Evolutionary conservation across 352 stramenopile species (phyloP).

Genomic region (Pythium guiyangense): DNA sequence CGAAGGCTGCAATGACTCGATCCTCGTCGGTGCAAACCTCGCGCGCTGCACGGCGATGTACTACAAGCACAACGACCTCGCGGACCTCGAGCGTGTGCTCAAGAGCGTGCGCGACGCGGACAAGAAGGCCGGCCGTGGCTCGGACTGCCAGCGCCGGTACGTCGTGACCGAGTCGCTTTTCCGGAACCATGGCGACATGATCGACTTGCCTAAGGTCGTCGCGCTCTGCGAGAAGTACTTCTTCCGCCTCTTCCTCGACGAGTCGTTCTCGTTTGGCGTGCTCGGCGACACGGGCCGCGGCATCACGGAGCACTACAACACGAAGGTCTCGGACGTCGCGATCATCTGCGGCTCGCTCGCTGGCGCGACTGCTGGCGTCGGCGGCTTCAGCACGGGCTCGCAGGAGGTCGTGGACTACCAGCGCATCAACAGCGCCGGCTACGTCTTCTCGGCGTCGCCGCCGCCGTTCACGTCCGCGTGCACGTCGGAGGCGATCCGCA

Average conservation of each 20-base stretch:
- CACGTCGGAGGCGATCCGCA: constrained; percentile 79
- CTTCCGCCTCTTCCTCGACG: constrained; percentile 86
- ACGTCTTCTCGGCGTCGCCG: constrained; percentile 97
- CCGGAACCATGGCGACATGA: constrained; percentile 95
- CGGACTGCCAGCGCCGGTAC: constrained; percentile 92
- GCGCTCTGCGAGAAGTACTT: constrained; percentile 89
- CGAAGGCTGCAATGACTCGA: constrained; percentile 94
- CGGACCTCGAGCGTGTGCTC: constrained; percentile 93
- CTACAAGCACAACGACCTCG: constrained; percentile 98
- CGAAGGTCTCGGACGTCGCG: constrained; percentile 82
- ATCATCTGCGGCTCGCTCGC: constrained; percentile 95
- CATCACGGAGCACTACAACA: constrained; percentile 81
- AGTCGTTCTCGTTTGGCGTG: constrained; percentile 93
- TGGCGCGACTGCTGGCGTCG: constrained; percentile 91
- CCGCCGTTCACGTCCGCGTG: constrained; percentile 94
- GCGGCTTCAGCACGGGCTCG: constrained; percentile 95
- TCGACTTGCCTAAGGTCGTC: constrained; percentile 92
- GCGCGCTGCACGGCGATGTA: constrained; percentile 91
- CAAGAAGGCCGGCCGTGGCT: constrained; percentile 69
- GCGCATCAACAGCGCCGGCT: constrained; percentile 95
- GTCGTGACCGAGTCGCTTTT: constrained; percentile 98
- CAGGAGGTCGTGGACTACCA: constrained; percentile 98
- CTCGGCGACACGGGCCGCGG: constrained; percentile 88
- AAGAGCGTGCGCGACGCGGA: constrained; percentile 86
- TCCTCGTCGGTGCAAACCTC: constrained; percentile 91